These are phyloP conservation scores for Claviceps sp. DNA, from an alignment of 2,329 filamentous ascomycete genomes.

Conservation along the genomic window DNA sequence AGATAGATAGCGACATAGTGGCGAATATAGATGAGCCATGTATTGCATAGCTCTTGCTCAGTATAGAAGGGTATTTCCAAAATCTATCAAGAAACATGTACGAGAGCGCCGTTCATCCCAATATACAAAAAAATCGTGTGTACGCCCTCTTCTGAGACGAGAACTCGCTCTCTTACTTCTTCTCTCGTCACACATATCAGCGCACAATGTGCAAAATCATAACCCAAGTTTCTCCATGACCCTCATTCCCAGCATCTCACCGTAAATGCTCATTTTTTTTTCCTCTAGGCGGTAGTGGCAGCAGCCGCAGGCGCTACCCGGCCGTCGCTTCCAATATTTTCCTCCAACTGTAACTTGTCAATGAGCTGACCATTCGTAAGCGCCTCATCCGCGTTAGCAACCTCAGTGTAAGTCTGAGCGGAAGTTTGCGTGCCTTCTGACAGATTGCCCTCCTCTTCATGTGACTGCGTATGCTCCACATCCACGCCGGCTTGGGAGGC, in stretches of 20 bases:
- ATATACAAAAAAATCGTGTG: no score
- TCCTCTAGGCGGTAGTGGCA: background rate
- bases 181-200: no score
- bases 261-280: background rate
- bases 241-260: no score
- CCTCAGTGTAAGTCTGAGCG: slow-evolving; percentile 2
- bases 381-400: slow-evolving; percentile 9
- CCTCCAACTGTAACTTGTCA: slow-evolving; percentile 20
- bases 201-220: no score
- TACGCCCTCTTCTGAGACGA: no score
- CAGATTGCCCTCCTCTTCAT: slow-evolving; percentile 4
- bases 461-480: slow-evolving; percentile 16
- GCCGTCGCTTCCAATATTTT: slow-evolving; percentile 8
- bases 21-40: background rate
- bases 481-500: no score
- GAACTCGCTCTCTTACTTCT: no score
- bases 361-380: slow-evolving; percentile 16
- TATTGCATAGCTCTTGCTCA: background rate
- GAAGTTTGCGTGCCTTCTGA: slow-evolving; percentile 17
- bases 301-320: background rate
- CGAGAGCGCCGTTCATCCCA: no score
- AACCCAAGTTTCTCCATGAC: no score
- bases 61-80: background rate
- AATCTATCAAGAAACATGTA: background rate
- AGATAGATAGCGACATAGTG: no score